Conservation (phyloP, 495 filamentous ascomycete species). For the Lophium mytilinum region DNA sequence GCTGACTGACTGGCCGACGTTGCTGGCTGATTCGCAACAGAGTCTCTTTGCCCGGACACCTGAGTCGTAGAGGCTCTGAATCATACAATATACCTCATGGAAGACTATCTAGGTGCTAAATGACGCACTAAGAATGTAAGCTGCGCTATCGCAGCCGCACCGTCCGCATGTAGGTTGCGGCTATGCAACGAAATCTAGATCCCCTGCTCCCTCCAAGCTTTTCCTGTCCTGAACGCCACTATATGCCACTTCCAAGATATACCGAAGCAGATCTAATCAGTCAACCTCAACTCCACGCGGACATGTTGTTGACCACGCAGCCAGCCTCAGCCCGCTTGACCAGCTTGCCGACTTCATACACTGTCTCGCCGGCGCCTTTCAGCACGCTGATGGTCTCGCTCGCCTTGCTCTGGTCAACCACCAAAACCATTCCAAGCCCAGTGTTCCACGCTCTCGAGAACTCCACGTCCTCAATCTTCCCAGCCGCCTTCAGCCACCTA, state of each 20-base stretch:
- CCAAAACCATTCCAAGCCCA: slow-evolving; percentile 86
- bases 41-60: no score
- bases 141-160: no score
- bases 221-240: background rate
- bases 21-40: no score
- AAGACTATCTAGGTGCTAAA: no score
- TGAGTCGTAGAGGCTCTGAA: no score
- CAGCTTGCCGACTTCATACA: slow-evolving; percentile 67
- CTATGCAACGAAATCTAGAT: no score
- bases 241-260: background rate
- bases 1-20: no score
- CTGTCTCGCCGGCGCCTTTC: slow-evolving; percentile 61
- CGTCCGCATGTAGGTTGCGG: no score
- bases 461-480: slow-evolving; percentile 64
- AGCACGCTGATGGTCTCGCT: slow-evolving; percentile 48
- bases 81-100: no score
- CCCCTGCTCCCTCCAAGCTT: background rate
- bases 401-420: slow-evolving; percentile 52
- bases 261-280: background rate
- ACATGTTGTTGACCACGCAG: slow-evolving; percentile 61
- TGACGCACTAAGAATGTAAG: no score
- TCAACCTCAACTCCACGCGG: slow-evolving; percentile 51
- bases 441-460: slow-evolving; percentile 90
- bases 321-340: slow-evolving; percentile 48
- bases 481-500: slow-evolving; percentile 70